phyloP scores from a whole-genome alignment of 306 rosid species.

The Cucurbita moschata region DNA sequence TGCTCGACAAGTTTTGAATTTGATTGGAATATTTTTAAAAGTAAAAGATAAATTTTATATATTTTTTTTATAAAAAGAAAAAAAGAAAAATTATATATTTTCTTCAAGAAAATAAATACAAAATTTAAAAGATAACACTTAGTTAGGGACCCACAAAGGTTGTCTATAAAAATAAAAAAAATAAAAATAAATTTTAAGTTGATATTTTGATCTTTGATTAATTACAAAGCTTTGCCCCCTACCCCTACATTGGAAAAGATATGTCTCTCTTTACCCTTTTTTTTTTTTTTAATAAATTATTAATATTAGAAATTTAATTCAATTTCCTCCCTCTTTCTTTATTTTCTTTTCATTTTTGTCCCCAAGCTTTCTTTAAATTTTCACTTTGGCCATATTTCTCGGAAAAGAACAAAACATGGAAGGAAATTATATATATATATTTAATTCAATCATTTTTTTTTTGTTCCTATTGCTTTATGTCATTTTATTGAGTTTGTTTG shows the following conservation, averaged over 20 bases:
- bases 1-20: no score
- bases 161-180: not conserved
- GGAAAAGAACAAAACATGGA: not conserved
- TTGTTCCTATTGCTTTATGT: not conserved
- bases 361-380: not conserved
- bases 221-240: not conserved
- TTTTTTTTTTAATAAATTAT: not conserved
- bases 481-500: not conserved
- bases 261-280: not conserved
- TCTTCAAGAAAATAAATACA: not conserved
- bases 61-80: no score
- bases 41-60: no score
- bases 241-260: not conserved
- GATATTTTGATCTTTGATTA: not conserved
- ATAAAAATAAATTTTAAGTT: not conserved
- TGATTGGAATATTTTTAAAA: no score
- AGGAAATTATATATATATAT: not conserved
- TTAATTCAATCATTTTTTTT: not conserved
- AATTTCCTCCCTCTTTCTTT: not conserved
- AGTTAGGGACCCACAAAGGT: not conserved
- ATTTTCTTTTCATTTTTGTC: not conserved
- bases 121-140: not conserved
- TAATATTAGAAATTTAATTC: not conserved
- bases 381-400: not conserved
- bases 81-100: not conserved